Conservation (phyloP, 1,284 basidiomycete genomes). For the Malassezia sympodialis region DNA sequence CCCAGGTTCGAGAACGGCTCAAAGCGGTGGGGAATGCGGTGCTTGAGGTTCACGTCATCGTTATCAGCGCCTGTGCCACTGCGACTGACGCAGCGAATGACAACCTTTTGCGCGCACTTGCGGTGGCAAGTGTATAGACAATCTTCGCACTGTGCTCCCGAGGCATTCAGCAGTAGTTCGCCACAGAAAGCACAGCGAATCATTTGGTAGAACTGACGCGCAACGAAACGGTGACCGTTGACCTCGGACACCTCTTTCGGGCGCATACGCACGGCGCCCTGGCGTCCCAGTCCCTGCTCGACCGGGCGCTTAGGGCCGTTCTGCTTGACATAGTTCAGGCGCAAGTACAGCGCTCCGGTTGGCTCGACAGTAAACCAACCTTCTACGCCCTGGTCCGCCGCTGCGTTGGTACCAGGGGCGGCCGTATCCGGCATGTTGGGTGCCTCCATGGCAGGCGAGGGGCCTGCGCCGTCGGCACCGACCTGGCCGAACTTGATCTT, state of each 20-base stretch:
- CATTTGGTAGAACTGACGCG: constrained; percentile 88
- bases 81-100: constrained; percentile 98
- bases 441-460: constrained; percentile 48
- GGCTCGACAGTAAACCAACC: constrained; percentile 97
- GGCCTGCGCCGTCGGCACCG: constrained; percentile 22
- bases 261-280: constrained; percentile 92
- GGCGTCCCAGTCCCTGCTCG: constrained; percentile 79
- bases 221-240: constrained; percentile 98
- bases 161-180: constrained; percentile 91
- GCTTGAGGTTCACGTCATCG: constrained; percentile 98
- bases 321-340: constrained; percentile 44
- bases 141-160: constrained; percentile 97
- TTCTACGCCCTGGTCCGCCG: constrained; percentile 60
- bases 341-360: constrained; percentile 67
- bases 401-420: neutral
- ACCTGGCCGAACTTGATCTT: constrained; percentile 74
- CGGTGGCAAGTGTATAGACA: constrained; percentile 98
- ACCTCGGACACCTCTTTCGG: constrained; percentile 98
- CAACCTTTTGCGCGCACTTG: constrained; percentile 93
- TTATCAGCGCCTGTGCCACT: constrained; percentile 78
- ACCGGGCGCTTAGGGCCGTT: constrained; percentile 78
- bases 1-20: constrained; percentile 93
- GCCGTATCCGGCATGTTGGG: neutral
- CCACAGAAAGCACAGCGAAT: constrained; percentile 96
- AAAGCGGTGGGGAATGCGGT: constrained; percentile 97